Evolutionary conservation across 2,329 filamentous ascomycete species (phyloP), one percentile per base, ranked within the genome.

Genomic region (Pseudocercospora fijiensis): DNA sequence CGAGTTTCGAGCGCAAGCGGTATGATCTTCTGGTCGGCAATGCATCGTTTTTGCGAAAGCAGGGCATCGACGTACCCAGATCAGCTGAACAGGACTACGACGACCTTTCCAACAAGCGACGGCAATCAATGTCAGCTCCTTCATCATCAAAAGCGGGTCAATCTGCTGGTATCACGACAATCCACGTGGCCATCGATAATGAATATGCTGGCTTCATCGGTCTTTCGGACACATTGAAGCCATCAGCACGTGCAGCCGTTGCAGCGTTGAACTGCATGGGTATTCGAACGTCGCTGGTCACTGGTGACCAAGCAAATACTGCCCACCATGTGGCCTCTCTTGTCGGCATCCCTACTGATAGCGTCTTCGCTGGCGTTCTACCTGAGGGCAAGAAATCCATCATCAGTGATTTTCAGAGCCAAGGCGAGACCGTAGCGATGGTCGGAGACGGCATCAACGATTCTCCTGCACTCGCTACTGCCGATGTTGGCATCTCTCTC

Each of bases 381-480:
- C 95, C 95, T 0, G 89, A 92, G 67, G 90, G 96, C 79, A 99
- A 99, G 76, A 93, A 96, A 76, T 82, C 85, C 27, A 96, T 98
- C 70, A 84, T 99, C 71, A 85, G 87, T 57, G 81, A 89, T 60
- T 84, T 98, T 18, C 92, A 97, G 78, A 81, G 83, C 0, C 78
- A 83, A 57, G 92, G 92, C 65, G 86, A 92, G 71, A 82, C 90
- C 57, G 91, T 98, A 26, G 95, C 91, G 70, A 99, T 99, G 95
- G 93, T 98, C 13, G 93, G 95, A 58, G 95, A 99, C 76, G 95
- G 95, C 47, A 97, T 99, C 84, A 99, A 99, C 78, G 95, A 99
- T 80, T 96, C 92, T 0, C 95, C 95, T 0, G 95, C 95, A 0
- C 86, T 99, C 10, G 95, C 92, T 0, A 96, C 92, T 0, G 93